These are phyloP conservation scores for Tilletia indica DNA, from an alignment of 1,284 basidiomycete genomes.

Conservation along the genomic window DNA sequence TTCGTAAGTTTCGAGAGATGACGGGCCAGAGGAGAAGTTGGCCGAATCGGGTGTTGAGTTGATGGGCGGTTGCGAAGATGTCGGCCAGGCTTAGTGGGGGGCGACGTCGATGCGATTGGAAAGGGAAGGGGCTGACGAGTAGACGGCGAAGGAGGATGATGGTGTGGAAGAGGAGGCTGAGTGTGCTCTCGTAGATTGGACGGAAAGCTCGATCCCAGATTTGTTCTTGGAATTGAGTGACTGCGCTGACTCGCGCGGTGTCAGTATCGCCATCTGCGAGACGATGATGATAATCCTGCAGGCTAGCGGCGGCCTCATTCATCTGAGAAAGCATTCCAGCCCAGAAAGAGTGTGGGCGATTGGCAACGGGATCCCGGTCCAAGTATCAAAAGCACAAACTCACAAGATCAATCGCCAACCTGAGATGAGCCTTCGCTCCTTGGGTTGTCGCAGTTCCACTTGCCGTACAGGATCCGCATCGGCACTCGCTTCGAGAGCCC, in stretches of 20 bases:
- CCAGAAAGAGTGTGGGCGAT: background rate
- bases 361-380: background rate
- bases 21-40: constrained; percentile 57
- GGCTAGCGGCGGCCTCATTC: constrained; percentile 1
- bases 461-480: constrained; percentile 28
- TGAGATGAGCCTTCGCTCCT: background rate
- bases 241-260: background rate
- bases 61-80: constrained; percentile 39
- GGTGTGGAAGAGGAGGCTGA: background rate
- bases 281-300: constrained; percentile 1
- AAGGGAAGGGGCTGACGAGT: background rate
- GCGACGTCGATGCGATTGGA: background rate
- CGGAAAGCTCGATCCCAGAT: background rate
- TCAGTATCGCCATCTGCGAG: background rate
- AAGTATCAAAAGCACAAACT: constrained; percentile 4
- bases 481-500: constrained; percentile 30
- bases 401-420: constrained; percentile 18
- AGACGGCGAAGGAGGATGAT: background rate
- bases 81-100: background rate
- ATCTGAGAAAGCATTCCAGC: background rate
- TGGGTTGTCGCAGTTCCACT: too few relatives aligned
- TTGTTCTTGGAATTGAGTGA: background rate
- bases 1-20: constrained; percentile 25
- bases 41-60: constrained; percentile 56
- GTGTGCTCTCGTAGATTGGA: background rate